These are phyloP conservation scores for Tolypocladium tundrense DNA, from an alignment of 2,329 filamentous ascomycete genomes.

Conservation along the genomic window DNA sequence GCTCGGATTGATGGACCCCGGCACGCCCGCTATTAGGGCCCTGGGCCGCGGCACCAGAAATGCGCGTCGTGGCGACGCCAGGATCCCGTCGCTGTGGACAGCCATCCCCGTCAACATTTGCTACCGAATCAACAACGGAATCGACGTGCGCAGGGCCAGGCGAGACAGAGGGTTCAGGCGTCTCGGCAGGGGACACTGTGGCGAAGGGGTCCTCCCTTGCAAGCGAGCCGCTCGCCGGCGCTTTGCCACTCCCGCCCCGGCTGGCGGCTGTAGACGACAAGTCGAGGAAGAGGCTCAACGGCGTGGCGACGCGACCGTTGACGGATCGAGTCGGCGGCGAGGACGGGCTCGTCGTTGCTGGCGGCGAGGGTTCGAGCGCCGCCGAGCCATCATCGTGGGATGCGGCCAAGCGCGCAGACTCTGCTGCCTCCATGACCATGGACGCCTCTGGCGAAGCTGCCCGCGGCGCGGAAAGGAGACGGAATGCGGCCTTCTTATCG, in stretches of 20 bases:
- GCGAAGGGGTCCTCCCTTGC: constrained; percentile 2
- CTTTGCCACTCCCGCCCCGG: background rate
- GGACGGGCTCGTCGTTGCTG: constrained; percentile 3
- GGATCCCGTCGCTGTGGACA: background rate
- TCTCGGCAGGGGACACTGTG: constrained; percentile 7
- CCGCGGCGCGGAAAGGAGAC: background rate
- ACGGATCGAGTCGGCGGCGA: constrained; percentile 5
- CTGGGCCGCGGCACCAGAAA: constrained; percentile 1
- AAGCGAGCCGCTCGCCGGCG: background rate
- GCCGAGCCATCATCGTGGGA: background rate
- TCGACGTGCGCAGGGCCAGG: background rate
- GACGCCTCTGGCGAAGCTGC: background rate
- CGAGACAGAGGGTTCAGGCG: constrained; percentile 4
- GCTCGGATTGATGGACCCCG: constrained; percentile 6
- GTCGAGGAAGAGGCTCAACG: constrained; percentile 9
- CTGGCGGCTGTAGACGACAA: background rate
- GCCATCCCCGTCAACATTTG: background rate
- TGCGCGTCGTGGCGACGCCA: background rate
- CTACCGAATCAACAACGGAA: background rate
- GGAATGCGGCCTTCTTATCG: background rate
- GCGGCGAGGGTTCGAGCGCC: constrained; percentile 1
- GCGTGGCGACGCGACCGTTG: constrained; percentile 10
- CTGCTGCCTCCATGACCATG: background rate
- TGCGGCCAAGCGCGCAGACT: background rate
- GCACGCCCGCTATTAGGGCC: constrained; percentile 6